Evolutionary conservation across 2,329 filamentous ascomycete genomes (phyloP), one percentile per base, ranked within the genome.

Genomic region (Ophiostoma sp.): DNA sequence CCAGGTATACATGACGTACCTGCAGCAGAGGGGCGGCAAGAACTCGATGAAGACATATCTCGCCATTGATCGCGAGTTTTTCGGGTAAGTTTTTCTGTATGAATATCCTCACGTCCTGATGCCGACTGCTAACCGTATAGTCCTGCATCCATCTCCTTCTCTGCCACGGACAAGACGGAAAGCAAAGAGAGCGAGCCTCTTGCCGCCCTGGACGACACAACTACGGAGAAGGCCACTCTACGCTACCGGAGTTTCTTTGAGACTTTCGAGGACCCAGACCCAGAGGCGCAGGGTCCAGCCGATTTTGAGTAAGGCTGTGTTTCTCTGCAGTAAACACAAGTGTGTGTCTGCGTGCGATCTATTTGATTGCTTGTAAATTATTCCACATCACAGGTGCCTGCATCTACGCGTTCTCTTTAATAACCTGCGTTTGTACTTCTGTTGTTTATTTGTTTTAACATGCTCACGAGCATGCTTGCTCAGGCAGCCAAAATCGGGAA

Each of bases 31-130:
- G 67, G 93, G 94, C 14, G 88, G 87, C 70, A 91, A 93, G 76
- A 87, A 93, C 44, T 86, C 92, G 1, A 94, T 96, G 80, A 92
- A 93, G 78, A 89, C 93, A 74, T 97, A 93, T 77, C 83, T 97
- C 75, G 81, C 84, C 69, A 81, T 98, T 47, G 94, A 99, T 76
- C 86, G 88, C 60, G 91, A 96, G 77, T 86, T 97, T 70, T 95
- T 96, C 76, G 95, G 95, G 87, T 89, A 80, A 78, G 86, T 76
- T 44, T 14, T 14, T 1, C 8, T 27, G 38, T 18, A 44, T 58
- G 18, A 36, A 64, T 36, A 9, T 64, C 27, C 27, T 27, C 1
- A 27, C 27, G 44, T 45, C n/a, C 6, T 11, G 45, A 64, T 27
- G 60, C 55, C 5, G 2, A 14, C 27, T 66, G 66, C 69, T 71